Conservation (phyloP, 2,329 filamentous ascomycete genomes). For the Ascochyta fabae region DNA sequence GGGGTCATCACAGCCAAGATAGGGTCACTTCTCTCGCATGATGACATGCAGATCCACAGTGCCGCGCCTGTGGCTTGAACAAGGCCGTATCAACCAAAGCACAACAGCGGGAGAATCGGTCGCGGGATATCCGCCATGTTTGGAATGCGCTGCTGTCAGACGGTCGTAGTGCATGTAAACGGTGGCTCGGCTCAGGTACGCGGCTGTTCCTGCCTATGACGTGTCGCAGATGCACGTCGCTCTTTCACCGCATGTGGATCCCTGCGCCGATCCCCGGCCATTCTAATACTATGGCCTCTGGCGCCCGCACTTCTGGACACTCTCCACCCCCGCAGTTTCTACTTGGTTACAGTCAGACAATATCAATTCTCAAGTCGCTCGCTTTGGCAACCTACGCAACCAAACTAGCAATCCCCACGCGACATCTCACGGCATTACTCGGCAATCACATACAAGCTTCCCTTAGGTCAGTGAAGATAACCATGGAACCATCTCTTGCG, state of each 20-base stretch:
- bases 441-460: slow-evolving; percentile 7
- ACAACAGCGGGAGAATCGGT: slow-evolving; percentile 5
- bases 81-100: slow-evolving; percentile 6
- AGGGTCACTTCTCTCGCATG: slow-evolving; percentile 17
- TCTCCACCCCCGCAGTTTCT: slow-evolving; percentile 13
- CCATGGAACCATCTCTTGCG: slow-evolving; percentile 6
- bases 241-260: slow-evolving; percentile 12
- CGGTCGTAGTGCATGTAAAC: slow-evolving; percentile 3
- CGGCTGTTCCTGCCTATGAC: slow-evolving; percentile 11
- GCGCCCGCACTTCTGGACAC: slow-evolving; percentile 5
- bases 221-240: slow-evolving; percentile 10
- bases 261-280: slow-evolving; percentile 13
- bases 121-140: background rate
- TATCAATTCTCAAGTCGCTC: slow-evolving; percentile 3
- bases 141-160: slow-evolving; percentile 4
- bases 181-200: slow-evolving; percentile 16
- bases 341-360: slow-evolving; percentile 1
- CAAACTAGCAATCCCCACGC: slow-evolving; percentile 1
- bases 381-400: slow-evolving; percentile 1
- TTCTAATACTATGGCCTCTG: slow-evolving; percentile 8
- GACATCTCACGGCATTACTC: slow-evolving; percentile 3
- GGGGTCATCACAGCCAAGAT: slow-evolving; percentile 14
- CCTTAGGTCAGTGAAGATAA: slow-evolving; percentile 7
- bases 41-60: slow-evolving; percentile 25
- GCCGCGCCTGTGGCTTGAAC: slow-evolving; percentile 15